A percentile compares a stretch with the other conserved stretches of the same genome.
These are phyloP conservation scores for Peterozyma toletana DNA, from an alignment of 805 yeast genomes.

Conservation along the genomic window DNA sequence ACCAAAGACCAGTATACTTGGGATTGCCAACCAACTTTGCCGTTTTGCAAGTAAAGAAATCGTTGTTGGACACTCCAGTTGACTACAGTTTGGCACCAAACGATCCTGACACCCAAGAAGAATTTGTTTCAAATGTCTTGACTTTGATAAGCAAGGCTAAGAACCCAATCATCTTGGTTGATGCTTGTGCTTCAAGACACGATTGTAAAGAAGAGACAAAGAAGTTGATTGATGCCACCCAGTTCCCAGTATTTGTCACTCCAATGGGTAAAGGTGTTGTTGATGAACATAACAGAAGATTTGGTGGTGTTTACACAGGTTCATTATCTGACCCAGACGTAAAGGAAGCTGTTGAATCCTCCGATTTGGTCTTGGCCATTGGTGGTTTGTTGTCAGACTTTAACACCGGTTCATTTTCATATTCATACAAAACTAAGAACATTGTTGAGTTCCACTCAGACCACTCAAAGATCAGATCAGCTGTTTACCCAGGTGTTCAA, in stretches of 20 bases:
- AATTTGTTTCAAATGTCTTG: conserved; percentile 48
- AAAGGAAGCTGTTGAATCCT: conserved; percentile 60
- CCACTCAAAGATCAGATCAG: conserved; percentile 61
- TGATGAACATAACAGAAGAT: conserved; percentile 65
- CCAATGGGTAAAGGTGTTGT: conserved; percentile 82
- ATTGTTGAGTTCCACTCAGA: conserved; percentile 76
- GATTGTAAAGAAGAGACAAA: conserved; percentile 56
- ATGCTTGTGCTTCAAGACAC: conserved; percentile 84
- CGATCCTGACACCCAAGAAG: conserved; percentile 54
- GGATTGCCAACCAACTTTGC: conserved; percentile 80
- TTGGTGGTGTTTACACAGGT: conserved; percentile 84
- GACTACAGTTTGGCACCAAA: conserved; percentile 52
- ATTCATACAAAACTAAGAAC: conserved; percentile 51
- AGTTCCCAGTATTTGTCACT: conserved; percentile 78
- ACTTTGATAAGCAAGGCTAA: conserved; percentile 47
- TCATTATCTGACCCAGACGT: conserved; percentile 69
- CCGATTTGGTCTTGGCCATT: conserved; percentile 70
- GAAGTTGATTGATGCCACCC: conserved; percentile 55
- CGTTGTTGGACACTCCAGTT: conserved; percentile 54
- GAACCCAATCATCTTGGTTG: conserved; percentile 73
- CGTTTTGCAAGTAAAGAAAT: conserved; percentile 53
- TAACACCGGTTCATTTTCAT: conserved; percentile 84
- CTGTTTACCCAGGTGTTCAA: conserved; percentile 66
- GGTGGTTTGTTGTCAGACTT: conserved; percentile 84
- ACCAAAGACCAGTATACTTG: conserved; percentile 77